Evolutionary conservation across 108 stramenopile genomes (phyloP), one percentile per base, ranked within the genome.

Genomic region (Cyclotella kingstonii): DNA sequence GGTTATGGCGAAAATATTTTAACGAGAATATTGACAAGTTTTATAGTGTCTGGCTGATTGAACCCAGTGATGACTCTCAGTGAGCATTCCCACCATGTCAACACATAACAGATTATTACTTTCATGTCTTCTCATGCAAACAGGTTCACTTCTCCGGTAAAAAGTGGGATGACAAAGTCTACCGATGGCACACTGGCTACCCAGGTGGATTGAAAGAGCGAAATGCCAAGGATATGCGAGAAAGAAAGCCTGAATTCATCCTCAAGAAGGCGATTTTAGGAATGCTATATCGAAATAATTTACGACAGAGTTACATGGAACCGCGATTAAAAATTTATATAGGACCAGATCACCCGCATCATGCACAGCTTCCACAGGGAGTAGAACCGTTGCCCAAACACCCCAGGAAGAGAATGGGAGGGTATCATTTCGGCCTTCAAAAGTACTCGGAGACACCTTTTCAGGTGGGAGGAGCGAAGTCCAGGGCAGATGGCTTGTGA

Each of bases 141-240:
- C 34, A 91, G 74, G 89, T 97, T 15, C 68, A 89, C 28, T 89
- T 97, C 63, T 78, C 93, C 6, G 97, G 97, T 6, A 82, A 94
- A 35, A 98, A 96, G 61, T 88, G 90, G 92, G 71, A 81, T 11
- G 75, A 93, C 18, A 98, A 98, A 78, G 27, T 94, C 34, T 98
- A 95, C 70, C 66, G 81, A 45, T 96, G 96, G 96, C 96, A 97
- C 76, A 93, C 95, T 3, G 93, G 93, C 22, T 96, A 89, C 76
- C 95, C 95, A 33, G 97, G 97, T 18, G 97, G 97, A 4, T 53
- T 98, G 39, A 94, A 93, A 76, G 58, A 91, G 57, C 86, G 95
- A 6, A 52, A 77, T 3, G 93, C 95, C 17, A 65, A 77, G 25
- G 86, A 92, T 36, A 86, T 92, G 88, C 71, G 85, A 63, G 84